phyloP scores from a whole-genome alignment of 331 rosid species.

The Erythrophleum ivorense region DNA sequence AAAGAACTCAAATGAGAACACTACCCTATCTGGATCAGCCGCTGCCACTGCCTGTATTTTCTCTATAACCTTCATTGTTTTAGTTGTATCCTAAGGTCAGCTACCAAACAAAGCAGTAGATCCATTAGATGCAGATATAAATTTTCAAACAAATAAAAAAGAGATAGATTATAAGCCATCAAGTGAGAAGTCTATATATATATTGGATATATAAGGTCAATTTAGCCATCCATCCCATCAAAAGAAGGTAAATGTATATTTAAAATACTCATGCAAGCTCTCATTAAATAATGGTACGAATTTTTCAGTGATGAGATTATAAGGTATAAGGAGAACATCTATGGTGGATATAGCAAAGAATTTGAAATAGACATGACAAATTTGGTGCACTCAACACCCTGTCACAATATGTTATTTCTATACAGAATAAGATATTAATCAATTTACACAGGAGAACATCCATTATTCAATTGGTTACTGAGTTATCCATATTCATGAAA shows the following conservation, averaged over 20 bases:
- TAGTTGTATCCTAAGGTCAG: slow-evolving; percentile 6
- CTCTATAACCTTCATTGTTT: slow-evolving; percentile 78
- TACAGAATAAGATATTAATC: not conserved
- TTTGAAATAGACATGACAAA: not conserved
- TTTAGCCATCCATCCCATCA: not conserved
- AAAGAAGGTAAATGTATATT: not conserved
- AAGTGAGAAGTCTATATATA: too few relatives aligned
- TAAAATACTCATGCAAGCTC: not conserved
- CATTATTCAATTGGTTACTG: not conserved
- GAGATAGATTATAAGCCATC: not conserved
- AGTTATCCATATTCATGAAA: not conserved
- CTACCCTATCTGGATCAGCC: slow-evolving; percentile 54
- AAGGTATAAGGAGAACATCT: not conserved
- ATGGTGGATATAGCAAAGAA: not conserved
- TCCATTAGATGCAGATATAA: slow-evolving; percentile 29
- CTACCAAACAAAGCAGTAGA: slow-evolving; percentile 21
- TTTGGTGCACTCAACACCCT: not conserved
- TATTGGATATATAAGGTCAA: not conserved
- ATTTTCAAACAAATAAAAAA: not conserved
- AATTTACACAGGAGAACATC: not conserved
- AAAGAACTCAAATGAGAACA: slow-evolving; percentile 90
- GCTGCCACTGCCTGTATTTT: slow-evolving; percentile 59
- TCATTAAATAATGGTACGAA: not conserved
- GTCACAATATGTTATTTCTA: not conserved
- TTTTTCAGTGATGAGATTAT: not conserved